Evolutionary conservation across 2,329 filamentous ascomycete genomes (phyloP).

Genomic region (Lasiodiplodia theobromae): DNA sequence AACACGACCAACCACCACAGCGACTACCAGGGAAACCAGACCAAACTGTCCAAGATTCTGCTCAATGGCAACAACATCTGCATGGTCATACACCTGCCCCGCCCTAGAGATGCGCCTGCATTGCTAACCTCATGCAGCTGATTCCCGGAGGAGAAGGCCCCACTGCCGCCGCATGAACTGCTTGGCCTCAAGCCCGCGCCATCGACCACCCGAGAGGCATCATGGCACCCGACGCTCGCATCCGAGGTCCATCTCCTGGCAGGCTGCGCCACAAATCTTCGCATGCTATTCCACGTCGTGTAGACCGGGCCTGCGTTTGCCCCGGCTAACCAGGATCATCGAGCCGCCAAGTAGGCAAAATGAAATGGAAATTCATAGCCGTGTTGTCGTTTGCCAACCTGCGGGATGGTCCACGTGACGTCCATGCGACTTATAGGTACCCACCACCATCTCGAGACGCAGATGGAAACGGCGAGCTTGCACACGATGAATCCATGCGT

Average conservation of each 20-base stretch:
- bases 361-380: not conserved
- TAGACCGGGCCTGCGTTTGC: not conserved
- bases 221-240: not conserved
- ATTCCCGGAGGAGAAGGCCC: constrained; percentile 34
- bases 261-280: not conserved
- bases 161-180: constrained; percentile 3
- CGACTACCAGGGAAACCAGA: constrained; percentile 87
- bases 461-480: no score
- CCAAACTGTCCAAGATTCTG: constrained; percentile 91
- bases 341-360: not conserved
- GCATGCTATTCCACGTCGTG: not conserved
- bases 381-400: not conserved
- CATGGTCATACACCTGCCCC: constrained; percentile 73
- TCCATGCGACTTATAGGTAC: not conserved
- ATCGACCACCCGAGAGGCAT: not conserved
- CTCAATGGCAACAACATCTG: constrained; percentile 98
- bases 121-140: constrained; percentile 26
- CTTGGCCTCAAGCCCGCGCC: no score
- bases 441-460: not conserved
- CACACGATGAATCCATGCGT: not conserved
- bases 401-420: not conserved
- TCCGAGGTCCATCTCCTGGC: not conserved
- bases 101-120: not conserved
- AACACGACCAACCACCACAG: constrained; percentile 55
- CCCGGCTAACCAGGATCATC: not conserved